A percentile compares a stretch with the other conserved stretches of the same genome.
Conservation (phyloP, 441 rosid species). For the Mallotus japonicus region DNA sequence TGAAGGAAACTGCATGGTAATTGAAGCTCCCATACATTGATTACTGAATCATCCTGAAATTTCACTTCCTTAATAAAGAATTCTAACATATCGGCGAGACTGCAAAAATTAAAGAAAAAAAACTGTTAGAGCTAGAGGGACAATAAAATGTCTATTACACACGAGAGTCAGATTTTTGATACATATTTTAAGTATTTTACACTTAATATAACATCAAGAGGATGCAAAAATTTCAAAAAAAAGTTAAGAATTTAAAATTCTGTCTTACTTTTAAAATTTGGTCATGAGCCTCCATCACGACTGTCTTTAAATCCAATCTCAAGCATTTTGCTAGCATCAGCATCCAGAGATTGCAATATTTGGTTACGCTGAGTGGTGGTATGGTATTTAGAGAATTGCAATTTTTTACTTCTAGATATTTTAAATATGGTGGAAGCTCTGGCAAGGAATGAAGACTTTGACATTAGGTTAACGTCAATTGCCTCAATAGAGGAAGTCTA, state of each 20-base stretch:
- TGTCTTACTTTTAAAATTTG: too few species aligned
- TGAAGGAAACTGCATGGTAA: too few species aligned
- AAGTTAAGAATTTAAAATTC: too few species aligned
- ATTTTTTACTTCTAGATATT: neutral
- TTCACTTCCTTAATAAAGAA: slow-evolving; percentile 13
- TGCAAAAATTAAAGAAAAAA: neutral
- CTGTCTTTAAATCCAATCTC: too few species aligned
- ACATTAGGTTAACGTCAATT: neutral
- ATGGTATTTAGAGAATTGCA: neutral
- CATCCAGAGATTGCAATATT: neutral
- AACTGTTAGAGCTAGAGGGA: neutral
- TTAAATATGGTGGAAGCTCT: neutral
- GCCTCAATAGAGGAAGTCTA: neutral
- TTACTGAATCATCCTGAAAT: slow-evolving; percentile 9
- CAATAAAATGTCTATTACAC: neutral
- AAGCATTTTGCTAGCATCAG: neutral
- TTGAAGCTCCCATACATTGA: neutral
- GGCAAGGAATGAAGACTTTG: neutral
- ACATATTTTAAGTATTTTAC: too few species aligned
- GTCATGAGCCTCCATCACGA: too few species aligned
- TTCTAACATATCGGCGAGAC: neutral
- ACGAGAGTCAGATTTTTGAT: neutral
- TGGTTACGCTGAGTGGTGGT: neutral
- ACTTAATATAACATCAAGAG: too few species aligned
- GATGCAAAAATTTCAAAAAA: too few species aligned